Percentiles rank a stretch among this genome's conserved stretches.
These are phyloP conservation scores for Macrolepiota dolichaula DNA, from an alignment of 768 basidiomycete species.

Conservation along the genomic window DNA sequence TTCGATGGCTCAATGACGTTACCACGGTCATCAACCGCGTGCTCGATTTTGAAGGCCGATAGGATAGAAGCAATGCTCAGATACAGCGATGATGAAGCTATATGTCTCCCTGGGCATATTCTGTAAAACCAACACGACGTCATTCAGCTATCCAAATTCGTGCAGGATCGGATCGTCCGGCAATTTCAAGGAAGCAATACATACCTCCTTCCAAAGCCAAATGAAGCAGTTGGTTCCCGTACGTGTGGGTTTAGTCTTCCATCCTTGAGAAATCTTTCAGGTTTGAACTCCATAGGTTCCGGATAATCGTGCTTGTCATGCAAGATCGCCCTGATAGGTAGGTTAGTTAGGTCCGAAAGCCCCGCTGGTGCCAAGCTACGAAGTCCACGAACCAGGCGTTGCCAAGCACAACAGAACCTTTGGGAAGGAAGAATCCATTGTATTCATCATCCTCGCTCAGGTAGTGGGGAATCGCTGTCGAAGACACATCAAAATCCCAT, in stretches of 20 bases:
- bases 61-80: slow-evolving; percentile 18
- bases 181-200: not conserved
- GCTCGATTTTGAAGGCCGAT: slow-evolving; percentile 18
- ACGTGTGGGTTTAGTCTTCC: slow-evolving; percentile 17
- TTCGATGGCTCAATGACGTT: slow-evolving; percentile 21
- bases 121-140: slow-evolving; percentile 6
- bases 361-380: not conserved
- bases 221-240: slow-evolving; percentile 19
- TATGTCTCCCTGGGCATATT: slow-evolving; percentile 20
- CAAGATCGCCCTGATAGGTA: slow-evolving; percentile 17
- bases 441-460: slow-evolving; percentile 20
- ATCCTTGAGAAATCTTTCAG: slow-evolving; percentile 20
- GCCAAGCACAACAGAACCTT: slow-evolving; percentile 17
- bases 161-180: not conserved
- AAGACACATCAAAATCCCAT: not conserved
- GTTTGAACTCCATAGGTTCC: slow-evolving; percentile 17
- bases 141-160: not conserved
- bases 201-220: slow-evolving; percentile 21
- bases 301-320: slow-evolving; percentile 21
- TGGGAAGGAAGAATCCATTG: slow-evolving; percentile 17
- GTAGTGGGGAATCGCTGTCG: slow-evolving; percentile 19
- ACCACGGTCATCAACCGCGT: slow-evolving; percentile 24
- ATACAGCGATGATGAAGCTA: slow-evolving; percentile 17
- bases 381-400: slow-evolving; percentile 17
- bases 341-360: not conserved